Base-by-base conservation (phyloP, 768 basidiomycete species). In the Suillus ampliporus region DNA sequence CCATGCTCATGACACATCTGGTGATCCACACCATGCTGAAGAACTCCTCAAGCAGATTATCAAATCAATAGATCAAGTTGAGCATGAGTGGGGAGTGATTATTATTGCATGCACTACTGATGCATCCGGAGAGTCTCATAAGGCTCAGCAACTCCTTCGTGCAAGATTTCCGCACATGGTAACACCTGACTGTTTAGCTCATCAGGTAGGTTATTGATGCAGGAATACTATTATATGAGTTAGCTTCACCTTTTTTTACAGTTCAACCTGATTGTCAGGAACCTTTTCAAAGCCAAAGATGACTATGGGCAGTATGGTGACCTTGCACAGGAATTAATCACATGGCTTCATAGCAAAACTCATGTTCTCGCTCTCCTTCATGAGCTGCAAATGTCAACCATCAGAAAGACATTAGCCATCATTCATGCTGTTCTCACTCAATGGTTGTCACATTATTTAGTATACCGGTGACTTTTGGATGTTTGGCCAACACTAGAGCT, bases 261-360 rank as follows among this genome's bases (percentile, higher is more conserved):
- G 77, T 68, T 77, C 19, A 80, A 81, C 63, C 75, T 82, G 4
- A 68, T 82, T 38, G 74, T 81, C 37, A 73, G 76, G 1, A 70
- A 82, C 53, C 79, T 75, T 57, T 78, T 81, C 64, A 74, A 74
- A 50, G 61, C 54, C 0, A 71, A 66, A 17, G 44, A 69, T n/a
- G 43, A 61, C 15, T 60, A 77, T 17, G 56, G 71, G n/a, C 21
- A 56, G 0, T 70, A 66, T 62, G 63, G 72, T 0, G 62, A 71
- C 2, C 57, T 67, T 21, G 77, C 76, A 17, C 64, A 69, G 9
- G 70, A 80, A 1, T 69, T 81, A 0, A 82, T 81, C 31, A 74
- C 70, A 31, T 82, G 79, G 78, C 58, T 80, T 5, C 43, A 65
- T 3, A 76, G 75, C 63, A 78, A 80, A 44, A 79, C 76, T 10